Evolutionary conservation across 306 rosid genomes (phyloP), one percentile per base, ranked within the genome.

Genomic region (Dicorynia guianensis): DNA sequence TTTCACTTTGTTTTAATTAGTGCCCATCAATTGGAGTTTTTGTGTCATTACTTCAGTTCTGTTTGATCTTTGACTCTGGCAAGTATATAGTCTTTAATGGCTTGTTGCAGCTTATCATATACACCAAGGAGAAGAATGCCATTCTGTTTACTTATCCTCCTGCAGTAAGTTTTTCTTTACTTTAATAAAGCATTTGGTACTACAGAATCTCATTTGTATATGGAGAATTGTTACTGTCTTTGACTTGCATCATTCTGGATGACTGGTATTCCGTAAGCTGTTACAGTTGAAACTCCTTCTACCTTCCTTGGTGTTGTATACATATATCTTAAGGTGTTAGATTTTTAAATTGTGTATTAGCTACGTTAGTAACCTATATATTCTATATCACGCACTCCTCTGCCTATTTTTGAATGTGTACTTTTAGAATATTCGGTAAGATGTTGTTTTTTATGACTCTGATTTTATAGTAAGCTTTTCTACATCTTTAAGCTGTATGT

Each of bases 121-220:
- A 80, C 84, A 82, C 87, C 3, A 95, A 92, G 91, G 97, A 96
- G 96, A 96, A 96, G 83, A 85, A 89, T 63, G 96, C 96, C 66
- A 90, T 96, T 70, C 85, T 96, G 80, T 92, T 90, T 50, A 96
- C 98, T 15, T 85, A 92, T 84, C 93, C 98, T 80, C 97, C 90
- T 7, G 80, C 71, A 50, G 99, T 96, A 76, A 76, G 92, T 65
- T 78, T 76, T 65, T 76, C 33, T 18, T 11, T 12, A 69, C 71
- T 63, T 46, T n/a, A 40, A 59, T 42, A 17, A 53, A 8, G 34
- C 63, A 56, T 72, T 55, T 70, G 15, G 35, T 43, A 48, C 60
- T 67, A 6, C 46, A 43, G 18, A 36, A 30, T 62, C 75, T 19
- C 60, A 1, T 56, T 48, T 67, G 33, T 20, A 1, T 17, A 42